phyloP scores from a whole-genome alignment of 345 rosid species.

The Gossypium longicalyx region DNA sequence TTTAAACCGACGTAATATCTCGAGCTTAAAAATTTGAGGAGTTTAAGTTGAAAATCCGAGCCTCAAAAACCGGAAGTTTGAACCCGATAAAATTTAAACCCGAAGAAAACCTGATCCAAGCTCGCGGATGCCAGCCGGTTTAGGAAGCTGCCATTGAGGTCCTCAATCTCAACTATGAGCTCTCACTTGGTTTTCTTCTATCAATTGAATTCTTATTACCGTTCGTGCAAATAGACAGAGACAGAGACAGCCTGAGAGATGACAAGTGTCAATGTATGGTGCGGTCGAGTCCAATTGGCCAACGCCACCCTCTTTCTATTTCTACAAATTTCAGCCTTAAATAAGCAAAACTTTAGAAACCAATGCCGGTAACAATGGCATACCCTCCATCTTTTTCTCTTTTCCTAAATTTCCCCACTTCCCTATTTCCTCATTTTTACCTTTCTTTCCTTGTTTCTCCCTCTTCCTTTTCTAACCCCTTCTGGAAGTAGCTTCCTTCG shows the following conservation, averaged over 20 bases:
- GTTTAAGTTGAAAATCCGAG: too few species aligned
- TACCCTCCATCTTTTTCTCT: background rate
- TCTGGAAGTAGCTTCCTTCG: background rate
- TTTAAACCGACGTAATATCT: too few species aligned
- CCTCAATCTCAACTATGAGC: too few species aligned
- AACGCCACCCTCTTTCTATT: background rate
- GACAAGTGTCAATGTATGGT: background rate
- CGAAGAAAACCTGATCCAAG: too few species aligned
- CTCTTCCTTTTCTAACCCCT: background rate
- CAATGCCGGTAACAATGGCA: constrained; percentile 11
- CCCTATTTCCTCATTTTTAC: background rate
- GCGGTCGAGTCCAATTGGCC: background rate
- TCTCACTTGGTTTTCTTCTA: too few species aligned
- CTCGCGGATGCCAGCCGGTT: too few species aligned
- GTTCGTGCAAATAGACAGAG: too few species aligned
- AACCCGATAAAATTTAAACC: too few species aligned
- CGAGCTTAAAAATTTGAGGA: too few species aligned
- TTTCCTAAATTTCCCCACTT: background rate
- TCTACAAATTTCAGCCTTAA: background rate
- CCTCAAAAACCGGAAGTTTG: too few species aligned
- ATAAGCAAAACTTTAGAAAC: background rate
- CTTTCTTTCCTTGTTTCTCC: background rate
- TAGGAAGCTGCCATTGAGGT: too few species aligned
- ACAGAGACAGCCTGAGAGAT: background rate
- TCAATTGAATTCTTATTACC: too few species aligned